Evolutionary conservation across 495 filamentous ascomycete genomes (phyloP).

Genomic region (Trichoderma virens): DNA sequence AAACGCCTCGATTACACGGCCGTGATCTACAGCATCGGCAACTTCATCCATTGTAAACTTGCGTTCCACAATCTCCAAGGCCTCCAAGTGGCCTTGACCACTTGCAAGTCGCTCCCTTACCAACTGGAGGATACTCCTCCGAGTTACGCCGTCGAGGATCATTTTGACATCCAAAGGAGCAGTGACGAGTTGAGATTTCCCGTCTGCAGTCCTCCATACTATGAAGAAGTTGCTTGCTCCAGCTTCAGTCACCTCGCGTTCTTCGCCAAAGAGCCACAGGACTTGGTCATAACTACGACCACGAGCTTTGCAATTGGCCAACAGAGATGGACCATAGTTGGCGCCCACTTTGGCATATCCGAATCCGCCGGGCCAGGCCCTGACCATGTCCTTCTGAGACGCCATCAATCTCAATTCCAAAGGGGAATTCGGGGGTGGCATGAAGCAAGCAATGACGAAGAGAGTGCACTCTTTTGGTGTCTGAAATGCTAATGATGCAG

Average conservation of each 20-base stretch:
- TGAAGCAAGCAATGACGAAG: slow-evolving; percentile 68
- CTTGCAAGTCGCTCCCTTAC: slow-evolving; percentile 54
- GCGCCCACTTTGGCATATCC: slow-evolving; percentile 86
- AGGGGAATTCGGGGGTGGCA: slow-evolving; percentile 68
- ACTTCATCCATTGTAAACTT: slow-evolving; percentile 76
- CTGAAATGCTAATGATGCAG: no score
- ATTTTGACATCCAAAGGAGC: slow-evolving; percentile 72
- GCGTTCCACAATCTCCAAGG: slow-evolving; percentile 71
- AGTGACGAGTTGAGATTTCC: slow-evolving; percentile 67
- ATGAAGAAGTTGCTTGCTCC: slow-evolving; percentile 93
- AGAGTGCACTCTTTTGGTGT: no score
- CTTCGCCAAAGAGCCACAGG: slow-evolving; percentile 77
- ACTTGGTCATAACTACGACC: slow-evolving; percentile 73
- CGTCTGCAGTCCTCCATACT: slow-evolving; percentile 62
- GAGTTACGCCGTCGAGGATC: slow-evolving; percentile 79
- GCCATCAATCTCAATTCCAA: no score
- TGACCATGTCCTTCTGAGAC: slow-evolving; percentile 69
- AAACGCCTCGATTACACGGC: slow-evolving; percentile 75
- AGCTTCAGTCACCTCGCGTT: slow-evolving; percentile 76
- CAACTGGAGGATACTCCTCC: slow-evolving; percentile 66
- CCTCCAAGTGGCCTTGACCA: no score
- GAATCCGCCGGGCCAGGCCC: slow-evolving; percentile 90
- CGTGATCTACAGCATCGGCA: slow-evolving; percentile 62
- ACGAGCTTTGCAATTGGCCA: slow-evolving; percentile 65
- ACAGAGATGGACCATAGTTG: slow-evolving; percentile 79